Conservation (phyloP, 2,329 filamentous ascomycete species). For the Byssothecium circinans region DNA sequence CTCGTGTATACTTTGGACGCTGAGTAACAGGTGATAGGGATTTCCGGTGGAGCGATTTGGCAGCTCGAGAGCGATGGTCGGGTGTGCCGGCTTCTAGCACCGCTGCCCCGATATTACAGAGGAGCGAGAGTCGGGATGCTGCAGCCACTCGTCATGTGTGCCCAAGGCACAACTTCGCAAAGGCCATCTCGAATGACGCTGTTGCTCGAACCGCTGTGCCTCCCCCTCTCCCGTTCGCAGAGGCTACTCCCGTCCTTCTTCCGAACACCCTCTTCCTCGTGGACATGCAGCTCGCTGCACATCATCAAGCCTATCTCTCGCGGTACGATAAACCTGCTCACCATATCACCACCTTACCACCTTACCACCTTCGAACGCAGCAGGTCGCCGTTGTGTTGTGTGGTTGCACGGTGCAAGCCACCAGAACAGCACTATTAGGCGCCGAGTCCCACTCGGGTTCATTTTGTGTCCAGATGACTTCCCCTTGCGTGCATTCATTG, state of each 20-base stretch:
- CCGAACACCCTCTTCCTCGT: slow-evolving; percentile 16
- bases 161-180: slow-evolving; percentile 12
- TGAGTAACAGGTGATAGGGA: slow-evolving; percentile 7
- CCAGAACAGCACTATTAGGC: slow-evolving; percentile 29
- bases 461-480: slow-evolving; percentile 31
- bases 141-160: slow-evolving; percentile 6
- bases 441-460: slow-evolving; percentile 32
- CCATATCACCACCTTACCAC: slow-evolving; percentile 5
- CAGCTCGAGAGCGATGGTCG: not conserved
- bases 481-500: slow-evolving; percentile 20
- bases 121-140: not conserved
- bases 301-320: slow-evolving; percentile 28
- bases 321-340: slow-evolving; percentile 1
- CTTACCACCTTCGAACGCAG: slow-evolving; percentile 10
- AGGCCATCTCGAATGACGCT: slow-evolving; percentile 10
- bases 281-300: slow-evolving; percentile 24
- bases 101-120: slow-evolving; percentile 4
- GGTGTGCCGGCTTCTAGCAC: slow-evolving; percentile 7
- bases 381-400: slow-evolving; percentile 16
- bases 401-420: slow-evolving; percentile 31
- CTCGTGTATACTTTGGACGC: not conserved
- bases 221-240: slow-evolving; percentile 11
- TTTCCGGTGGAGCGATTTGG: too few species aligned
- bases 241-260: slow-evolving; percentile 11
- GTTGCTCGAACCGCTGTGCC: slow-evolving; percentile 31